Base-by-base conservation (phyloP, 2,329 filamentous ascomycete species). In the Xylariaceae sp. region DNA sequence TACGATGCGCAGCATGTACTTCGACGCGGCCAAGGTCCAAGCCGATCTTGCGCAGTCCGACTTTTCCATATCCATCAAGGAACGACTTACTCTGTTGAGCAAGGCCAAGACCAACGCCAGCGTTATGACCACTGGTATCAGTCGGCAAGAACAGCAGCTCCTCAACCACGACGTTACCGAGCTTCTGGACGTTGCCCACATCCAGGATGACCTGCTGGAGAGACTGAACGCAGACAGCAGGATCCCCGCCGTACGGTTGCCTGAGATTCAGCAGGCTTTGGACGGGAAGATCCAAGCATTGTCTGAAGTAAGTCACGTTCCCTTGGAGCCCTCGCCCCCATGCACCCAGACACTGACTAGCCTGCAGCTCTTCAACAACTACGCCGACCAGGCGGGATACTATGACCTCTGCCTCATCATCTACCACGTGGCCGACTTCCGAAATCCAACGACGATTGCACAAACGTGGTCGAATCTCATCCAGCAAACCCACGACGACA, bases 321-420 rank as follows among this genome's bases (percentile, higher is more conserved):
- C 26, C 14, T 23, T 5, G 8, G 12, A 3, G 32, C 16, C 19
- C 23, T 15, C 3, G 14, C 7, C 19, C 24, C 19, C 4, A 15
- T 15, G n/a, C 4, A 10, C 21, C 19, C 4, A 24, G 11, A 7
- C 5, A 17, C 37, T 51, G 32, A 45, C 26, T 13, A 28, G 13
- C 25, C 19, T 13, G 3, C 51, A 93, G 79, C 77, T 98, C n/a
- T 98, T 87, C 64, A 94, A 96, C 55, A 68, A 78, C 43, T 98
- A 88, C 51, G 87, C 89, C 35, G 89, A 95, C 53, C 81, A 86
- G 51, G 92, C 87, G 2, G 82, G 79, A 31, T 98, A 98, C 68
- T 90, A 88, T 61, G 92, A 96, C 55, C 75, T 98, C 32, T 94
- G 86, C 55, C 75, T 98, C 7, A 71, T 90, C 39, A 94, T 98